phyloP scores from a whole-genome alignment of 2,329 filamentous ascomycete genomes.

The Ceratocystis colombiana region DNA sequence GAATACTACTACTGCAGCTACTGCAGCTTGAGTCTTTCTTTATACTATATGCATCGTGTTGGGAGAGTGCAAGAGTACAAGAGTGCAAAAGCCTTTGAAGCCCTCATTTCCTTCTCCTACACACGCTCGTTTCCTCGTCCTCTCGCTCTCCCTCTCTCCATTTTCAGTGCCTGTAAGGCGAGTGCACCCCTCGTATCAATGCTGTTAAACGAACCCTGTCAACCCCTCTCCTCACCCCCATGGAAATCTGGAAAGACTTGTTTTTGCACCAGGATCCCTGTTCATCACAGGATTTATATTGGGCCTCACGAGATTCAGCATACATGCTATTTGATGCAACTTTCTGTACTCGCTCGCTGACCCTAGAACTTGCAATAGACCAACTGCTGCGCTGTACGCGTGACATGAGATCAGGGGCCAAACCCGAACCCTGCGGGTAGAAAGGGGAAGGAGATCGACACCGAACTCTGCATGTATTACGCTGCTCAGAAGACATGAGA shows the following conservation, averaged over 20 bases:
- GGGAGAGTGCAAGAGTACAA: neutral
- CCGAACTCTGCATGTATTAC: too few species aligned
- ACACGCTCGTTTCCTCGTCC: neutral
- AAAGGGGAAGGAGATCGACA: too few species aligned
- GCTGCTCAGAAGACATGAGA: too few species aligned
- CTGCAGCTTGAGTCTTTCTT: neutral
- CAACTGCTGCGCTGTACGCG: too few species aligned
- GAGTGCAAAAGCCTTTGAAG: neutral
- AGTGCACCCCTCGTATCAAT: neutral
- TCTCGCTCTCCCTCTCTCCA: neutral
- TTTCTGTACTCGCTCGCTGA: too few species aligned
- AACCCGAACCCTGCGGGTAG: too few species aligned
- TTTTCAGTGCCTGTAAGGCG: neutral
- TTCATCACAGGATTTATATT: too few species aligned
- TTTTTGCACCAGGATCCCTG: neutral
- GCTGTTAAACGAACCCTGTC: conserved; percentile 16
- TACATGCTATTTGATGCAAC: too few species aligned
- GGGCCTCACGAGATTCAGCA: neutral
- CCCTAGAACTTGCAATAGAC: too few species aligned
- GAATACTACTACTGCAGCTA: too few species aligned
- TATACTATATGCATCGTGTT: neutral
- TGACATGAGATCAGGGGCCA: too few species aligned
- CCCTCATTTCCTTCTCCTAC: neutral
- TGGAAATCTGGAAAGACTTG: conserved; percentile 4
- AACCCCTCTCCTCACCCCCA: too few species aligned